Percentiles rank a stretch among this genome's conserved stretches.
phyloP scores from a whole-genome alignment of 768 basidiomycete species.

The Boletus huronensis region DNA sequence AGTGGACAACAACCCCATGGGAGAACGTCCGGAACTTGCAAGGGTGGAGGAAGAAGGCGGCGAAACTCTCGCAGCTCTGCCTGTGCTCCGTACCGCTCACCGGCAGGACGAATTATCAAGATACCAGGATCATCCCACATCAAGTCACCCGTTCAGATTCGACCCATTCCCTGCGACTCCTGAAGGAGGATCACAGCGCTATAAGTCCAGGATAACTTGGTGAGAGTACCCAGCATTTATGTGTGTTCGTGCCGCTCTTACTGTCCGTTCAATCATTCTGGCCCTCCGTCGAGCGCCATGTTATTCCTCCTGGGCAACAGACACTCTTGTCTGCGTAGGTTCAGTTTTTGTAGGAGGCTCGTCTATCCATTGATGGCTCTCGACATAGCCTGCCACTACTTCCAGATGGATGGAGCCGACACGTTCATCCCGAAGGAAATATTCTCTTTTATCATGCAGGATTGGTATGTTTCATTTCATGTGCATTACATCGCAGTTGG shows the following conservation, averaged over 20 bases:
- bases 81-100: background rate
- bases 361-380: background rate
- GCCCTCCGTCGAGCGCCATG: background rate
- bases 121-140: background rate
- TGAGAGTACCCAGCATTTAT: background rate
- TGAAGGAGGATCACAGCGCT: constrained; percentile 10
- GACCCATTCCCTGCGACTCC: constrained; percentile 1
- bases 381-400: constrained; percentile 8
- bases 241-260: background rate
- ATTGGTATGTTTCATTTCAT: constrained; percentile 3
- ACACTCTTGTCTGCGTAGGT: constrained; percentile 7
- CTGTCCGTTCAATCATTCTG: background rate
- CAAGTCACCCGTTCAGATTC: background rate
- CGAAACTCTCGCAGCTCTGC: constrained; percentile 5
- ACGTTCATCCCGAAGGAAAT: constrained; percentile 15
- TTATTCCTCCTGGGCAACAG: constrained; percentile 10
- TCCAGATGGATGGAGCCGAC: constrained; percentile 4
- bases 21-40: background rate
- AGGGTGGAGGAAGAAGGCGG: background rate
- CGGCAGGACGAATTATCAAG: background rate
- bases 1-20: too few relatives aligned
- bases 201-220: background rate
- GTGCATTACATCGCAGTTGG: background rate
- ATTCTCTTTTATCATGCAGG: constrained; percentile 12
- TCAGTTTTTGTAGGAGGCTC: background rate